A percentile compares a stretch with the other conserved stretches of the same genome.
Evolutionary conservation across 345 rosid genomes (phyloP).

Genomic region (Eucalyptus urophylla): DNA sequence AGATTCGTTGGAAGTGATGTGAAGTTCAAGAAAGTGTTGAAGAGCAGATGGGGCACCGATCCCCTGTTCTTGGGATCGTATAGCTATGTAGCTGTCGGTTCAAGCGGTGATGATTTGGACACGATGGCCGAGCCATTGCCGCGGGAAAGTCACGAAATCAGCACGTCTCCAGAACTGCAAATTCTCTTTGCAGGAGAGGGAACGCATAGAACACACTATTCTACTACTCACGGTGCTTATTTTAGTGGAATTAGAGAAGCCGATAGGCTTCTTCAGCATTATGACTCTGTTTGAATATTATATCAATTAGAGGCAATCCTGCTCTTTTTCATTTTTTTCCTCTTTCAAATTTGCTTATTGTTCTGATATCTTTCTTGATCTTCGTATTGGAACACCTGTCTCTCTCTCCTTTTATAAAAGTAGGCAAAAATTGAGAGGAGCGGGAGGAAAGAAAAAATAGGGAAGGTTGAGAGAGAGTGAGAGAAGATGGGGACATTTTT

Average conservation of each 20-base stretch:
- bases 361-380: background rate
- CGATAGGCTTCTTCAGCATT: slow-evolving; percentile 86
- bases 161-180: slow-evolving; percentile 23
- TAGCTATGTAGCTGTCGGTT: slow-evolving; percentile 77
- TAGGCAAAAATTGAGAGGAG: background rate
- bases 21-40: slow-evolving; percentile 44
- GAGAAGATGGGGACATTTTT: slow-evolving; percentile 15
- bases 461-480: slow-evolving; percentile 5
- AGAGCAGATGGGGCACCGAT: slow-evolving; percentile 84
- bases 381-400: background rate
- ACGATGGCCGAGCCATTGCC: slow-evolving; percentile 86
- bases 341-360: background rate
- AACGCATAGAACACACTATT: slow-evolving; percentile 92
- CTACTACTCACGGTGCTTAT: slow-evolving; percentile 97
- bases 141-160: background rate
- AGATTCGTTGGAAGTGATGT: background rate
- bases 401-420: background rate
- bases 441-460: background rate
- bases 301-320: background rate
- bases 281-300: slow-evolving; percentile 36
- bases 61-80: slow-evolving; percentile 89
- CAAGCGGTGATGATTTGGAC: slow-evolving; percentile 87
- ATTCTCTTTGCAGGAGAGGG: slow-evolving; percentile 97
- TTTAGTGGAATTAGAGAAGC: slow-evolving; percentile 95
- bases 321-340: slow-evolving; percentile 6